Conservation (phyloP, 2,329 filamentous ascomycete species). For the Byssoonygena ceratinophila region DNA sequence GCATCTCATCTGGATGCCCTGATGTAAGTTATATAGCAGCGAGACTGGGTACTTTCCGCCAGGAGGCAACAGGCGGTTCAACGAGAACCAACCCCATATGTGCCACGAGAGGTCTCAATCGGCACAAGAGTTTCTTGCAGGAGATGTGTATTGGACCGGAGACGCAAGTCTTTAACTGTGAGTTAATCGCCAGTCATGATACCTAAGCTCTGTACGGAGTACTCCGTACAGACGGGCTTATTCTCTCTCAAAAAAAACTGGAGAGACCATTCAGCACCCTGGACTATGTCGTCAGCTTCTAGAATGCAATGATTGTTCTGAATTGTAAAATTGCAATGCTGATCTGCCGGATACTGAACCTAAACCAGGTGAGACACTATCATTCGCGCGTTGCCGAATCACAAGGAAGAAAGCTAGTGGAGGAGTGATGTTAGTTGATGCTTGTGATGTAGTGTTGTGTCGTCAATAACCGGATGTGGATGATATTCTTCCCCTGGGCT, state of each 20-base stretch:
- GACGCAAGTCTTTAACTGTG: not conserved
- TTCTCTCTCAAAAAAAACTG: not conserved
- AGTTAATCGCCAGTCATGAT: too few species aligned
- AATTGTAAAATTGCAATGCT: conserved; percentile 11
- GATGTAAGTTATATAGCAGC: too few species aligned
- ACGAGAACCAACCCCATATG: not conserved
- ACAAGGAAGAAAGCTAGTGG: not conserved
- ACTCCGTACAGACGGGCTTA: too few species aligned
- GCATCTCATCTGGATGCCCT: not conserved
- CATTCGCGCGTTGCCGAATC: not conserved
- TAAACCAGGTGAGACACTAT: conserved; percentile 10
- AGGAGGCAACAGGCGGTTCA: not conserved
- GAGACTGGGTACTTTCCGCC: too few species aligned
- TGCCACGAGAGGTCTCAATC: not conserved
- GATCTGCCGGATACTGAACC: conserved; percentile 12
- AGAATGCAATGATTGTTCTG: conserved; percentile 8
- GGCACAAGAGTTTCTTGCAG: not conserved
- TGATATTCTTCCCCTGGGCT: conserved; percentile 3
- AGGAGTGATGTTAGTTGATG: not conserved
- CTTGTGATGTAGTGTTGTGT: not conserved
- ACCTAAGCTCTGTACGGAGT: too few species aligned
- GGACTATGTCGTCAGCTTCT: conserved; percentile 7
- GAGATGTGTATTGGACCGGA: not conserved
- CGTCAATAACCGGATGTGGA: conserved; percentile 2
- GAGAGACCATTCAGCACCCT: not conserved